phyloP scores from a whole-genome alignment of 2,329 filamentous ascomycete species.

The Mycosphaerelloides madeirae region DNA sequence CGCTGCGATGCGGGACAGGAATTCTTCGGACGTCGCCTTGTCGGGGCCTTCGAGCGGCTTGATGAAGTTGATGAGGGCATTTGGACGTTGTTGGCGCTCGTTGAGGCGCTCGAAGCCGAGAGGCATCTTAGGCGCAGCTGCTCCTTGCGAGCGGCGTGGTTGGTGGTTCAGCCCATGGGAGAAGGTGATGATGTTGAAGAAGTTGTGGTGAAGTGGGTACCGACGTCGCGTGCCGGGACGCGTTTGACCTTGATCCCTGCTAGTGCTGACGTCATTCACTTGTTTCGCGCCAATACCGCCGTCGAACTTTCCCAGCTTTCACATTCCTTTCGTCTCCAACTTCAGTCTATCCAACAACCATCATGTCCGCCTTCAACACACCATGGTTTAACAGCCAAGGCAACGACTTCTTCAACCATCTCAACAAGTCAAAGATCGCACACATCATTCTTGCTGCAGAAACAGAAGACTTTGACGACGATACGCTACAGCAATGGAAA shows the following conservation, averaged over 20 bases:
- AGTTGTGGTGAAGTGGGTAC: background rate
- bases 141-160: background rate
- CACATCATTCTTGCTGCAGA: conserved; percentile 49
- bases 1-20: conserved; percentile 71
- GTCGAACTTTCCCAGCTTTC: background rate
- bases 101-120: conserved; percentile 76
- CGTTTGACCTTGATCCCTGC: no score
- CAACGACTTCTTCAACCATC: conserved; percentile 31
- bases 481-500: conserved; percentile 51
- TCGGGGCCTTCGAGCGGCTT: conserved; percentile 58
- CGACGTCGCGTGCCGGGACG: no score
- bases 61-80: conserved; percentile 77
- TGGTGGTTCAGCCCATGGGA: background rate
- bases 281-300: background rate
- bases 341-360: no score
- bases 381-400: conserved; percentile 31
- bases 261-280: background rate
- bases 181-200: background rate
- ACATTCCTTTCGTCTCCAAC: no score
- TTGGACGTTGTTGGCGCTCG: conserved; percentile 67
- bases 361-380: conserved; percentile 30
- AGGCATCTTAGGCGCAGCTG: conserved; percentile 54
- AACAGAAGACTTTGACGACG: conserved; percentile 52
- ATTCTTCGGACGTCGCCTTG: conserved; percentile 59
- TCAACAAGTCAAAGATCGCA: conserved; percentile 40